Base-by-base conservation (phyloP, 257 asterid genomes). In the Solanum tacnaense region DNA sequence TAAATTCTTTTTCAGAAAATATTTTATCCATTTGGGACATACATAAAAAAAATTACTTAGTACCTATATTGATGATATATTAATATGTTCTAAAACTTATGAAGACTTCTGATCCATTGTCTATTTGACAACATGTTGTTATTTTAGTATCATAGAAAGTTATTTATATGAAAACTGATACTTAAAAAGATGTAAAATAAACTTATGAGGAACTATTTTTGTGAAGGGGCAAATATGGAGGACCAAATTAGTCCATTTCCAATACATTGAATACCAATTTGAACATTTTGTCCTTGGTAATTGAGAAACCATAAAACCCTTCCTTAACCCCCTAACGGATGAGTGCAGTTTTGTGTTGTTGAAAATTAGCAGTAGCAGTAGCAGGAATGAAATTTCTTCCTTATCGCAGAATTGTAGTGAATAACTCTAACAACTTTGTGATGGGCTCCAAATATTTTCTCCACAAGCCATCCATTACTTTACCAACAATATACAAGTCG, bases 381-480 rank as follows among this genome's bases (percentile, higher is more conserved):
- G 85, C 41, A 46, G 85, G 41, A 81, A 81, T 81, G 85, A 4
- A 27, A 27, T 38, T 81, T 46, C 41, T 27, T 13, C 67, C 68
- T 81, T 81, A 49, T 81, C 85, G 85, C 39, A 81, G 68, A 29
- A 31, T 46, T 16, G 85, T 81, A 46, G 5, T 81, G 25, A 46
- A 46, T 49, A 81, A 46, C 84, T 79, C 38, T 15, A 79, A 44
- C 16, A 79, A 79, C 15, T 41, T 79, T 27, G 85, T 49, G 3
- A 81, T 81, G 85, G 68, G 68, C 29, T 81, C 85, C 85, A 81
- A 81, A 46, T 81, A 81, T 81, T 81, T 81, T 81, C 85, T 81
- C 68, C 85, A 46, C 3, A 81, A 46, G 29, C 85, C 85, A 16
- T 81, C 68, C 68, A 9, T 27, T 81, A 5, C 41, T 49, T 44